Conservation (phyloP, 257 asterid species). For the Ophiorrhiza pumila region DNA sequence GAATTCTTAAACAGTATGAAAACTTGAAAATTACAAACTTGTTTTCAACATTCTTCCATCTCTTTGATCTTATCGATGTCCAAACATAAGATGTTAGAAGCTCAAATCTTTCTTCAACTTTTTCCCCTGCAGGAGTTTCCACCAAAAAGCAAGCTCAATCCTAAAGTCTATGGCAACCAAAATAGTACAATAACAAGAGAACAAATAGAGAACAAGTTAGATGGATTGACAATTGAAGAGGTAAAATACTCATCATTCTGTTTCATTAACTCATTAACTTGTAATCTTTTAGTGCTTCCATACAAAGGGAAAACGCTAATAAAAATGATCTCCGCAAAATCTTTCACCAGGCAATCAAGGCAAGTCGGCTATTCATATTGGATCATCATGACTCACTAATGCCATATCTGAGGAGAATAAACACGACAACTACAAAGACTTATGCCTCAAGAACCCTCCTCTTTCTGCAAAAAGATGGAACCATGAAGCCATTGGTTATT, state of each 20-base stretch:
- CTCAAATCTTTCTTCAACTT: not conserved
- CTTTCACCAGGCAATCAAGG: constrained; percentile 20
- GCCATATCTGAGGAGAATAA: constrained; percentile 63
- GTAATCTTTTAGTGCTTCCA: too few species aligned
- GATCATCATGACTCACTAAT: constrained; percentile 60
- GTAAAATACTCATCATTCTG: constrained; percentile 15
- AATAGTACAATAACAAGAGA: constrained; percentile 47
- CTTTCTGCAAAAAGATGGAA: constrained; percentile 53
- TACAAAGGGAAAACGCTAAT: too few species aligned
- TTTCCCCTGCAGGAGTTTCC: constrained; percentile 55
- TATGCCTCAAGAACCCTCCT: constrained; percentile 72
- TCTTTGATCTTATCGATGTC: not conserved
- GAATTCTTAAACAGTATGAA: not conserved
- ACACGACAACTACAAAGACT: constrained; percentile 43
- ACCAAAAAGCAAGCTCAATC: constrained; percentile 62
- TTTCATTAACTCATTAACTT: too few species aligned
- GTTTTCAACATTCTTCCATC: not conserved
- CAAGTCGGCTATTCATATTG: constrained; percentile 48
- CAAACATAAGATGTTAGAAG: not conserved
- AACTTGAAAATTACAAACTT: not conserved
- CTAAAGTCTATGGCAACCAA: constrained; percentile 51
- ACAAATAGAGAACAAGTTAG: constrained; percentile 43
- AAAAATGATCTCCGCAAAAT: too few species aligned
- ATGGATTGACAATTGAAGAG: constrained; percentile 48
- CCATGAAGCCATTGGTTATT: constrained; percentile 57